Conservation (phyloP, 2,329 filamentous ascomycete species). For the Botrytis byssoidea region DNA sequence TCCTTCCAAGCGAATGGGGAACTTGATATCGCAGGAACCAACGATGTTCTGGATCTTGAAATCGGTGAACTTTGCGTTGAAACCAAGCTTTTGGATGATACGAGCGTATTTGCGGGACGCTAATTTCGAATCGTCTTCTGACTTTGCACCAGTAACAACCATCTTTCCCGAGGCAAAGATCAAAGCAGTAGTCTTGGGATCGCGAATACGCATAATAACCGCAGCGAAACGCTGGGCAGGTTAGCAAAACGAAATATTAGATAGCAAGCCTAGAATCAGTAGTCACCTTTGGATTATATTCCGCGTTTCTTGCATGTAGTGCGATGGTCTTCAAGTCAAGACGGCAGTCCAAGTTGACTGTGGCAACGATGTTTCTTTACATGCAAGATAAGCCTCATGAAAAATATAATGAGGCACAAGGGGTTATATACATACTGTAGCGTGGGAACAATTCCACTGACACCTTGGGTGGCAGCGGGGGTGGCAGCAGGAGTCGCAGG, state of each 20-base stretch:
- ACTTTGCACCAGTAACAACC: slow-evolving; percentile 98
- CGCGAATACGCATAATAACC: slow-evolving; percentile 99
- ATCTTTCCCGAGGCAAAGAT: slow-evolving; percentile 99
- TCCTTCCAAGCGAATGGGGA: slow-evolving; percentile 95
- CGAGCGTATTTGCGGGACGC: slow-evolving; percentile 96
- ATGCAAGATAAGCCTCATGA: slow-evolving; percentile 52
- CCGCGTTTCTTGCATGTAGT: slow-evolving; percentile 94
- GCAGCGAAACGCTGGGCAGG: slow-evolving; percentile 84
- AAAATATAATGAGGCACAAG: slow-evolving; percentile 38
- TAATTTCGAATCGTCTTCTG: slow-evolving; percentile 95
- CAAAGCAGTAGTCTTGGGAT: slow-evolving; percentile 95
- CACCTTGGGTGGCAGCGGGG: slow-evolving; percentile 74
- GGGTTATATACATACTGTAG: slow-evolving; percentile 85
- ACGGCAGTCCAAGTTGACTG: slow-evolving; percentile 96
- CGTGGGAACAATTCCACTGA: slow-evolving; percentile 87
- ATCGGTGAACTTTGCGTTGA: slow-evolving; percentile 99
- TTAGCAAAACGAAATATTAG: slow-evolving; percentile 43
- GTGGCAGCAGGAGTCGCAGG: slow-evolving; percentile 90
- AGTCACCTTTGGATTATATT: slow-evolving; percentile 96
- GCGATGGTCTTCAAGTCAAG: slow-evolving; percentile 98
- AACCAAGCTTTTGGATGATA: slow-evolving; percentile 99
- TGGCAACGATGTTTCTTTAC: slow-evolving; percentile 95
- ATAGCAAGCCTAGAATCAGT: slow-evolving; percentile 46
- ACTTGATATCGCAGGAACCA: slow-evolving; percentile 98
- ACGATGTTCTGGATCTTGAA: slow-evolving; percentile 99